Evolutionary conservation across 1,284 basidiomycete species (phyloP).

Genomic region (Jaminaea rosea): DNA sequence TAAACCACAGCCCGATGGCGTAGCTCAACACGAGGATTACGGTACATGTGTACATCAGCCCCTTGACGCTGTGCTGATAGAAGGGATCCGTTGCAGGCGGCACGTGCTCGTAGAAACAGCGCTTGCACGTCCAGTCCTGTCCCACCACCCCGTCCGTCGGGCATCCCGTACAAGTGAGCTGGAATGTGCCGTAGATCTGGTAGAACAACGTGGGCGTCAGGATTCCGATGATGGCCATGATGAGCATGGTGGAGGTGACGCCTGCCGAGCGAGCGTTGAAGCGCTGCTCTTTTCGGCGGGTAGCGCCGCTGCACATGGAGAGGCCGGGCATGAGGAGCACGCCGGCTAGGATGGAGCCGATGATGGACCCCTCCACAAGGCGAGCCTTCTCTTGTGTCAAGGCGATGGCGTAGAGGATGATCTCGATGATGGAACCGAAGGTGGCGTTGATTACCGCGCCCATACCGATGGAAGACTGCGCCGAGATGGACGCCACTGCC

Average conservation of each 20-base stretch:
- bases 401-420: conserved; percentile 84
- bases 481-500: conserved; percentile 97
- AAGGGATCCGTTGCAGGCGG: conserved; percentile 88
- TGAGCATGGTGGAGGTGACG: conserved; percentile 97
- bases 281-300: conserved; percentile 84
- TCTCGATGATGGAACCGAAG: conserved; percentile 96
- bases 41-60: conserved; percentile 89
- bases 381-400: conserved; percentile 80
- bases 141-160: conserved; percentile 50
- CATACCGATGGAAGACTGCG: conserved; percentile 97
- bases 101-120: conserved; percentile 91
- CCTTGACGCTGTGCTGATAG: conserved; percentile 89
- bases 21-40: conserved; percentile 83
- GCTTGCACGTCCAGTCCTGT: conserved; percentile 67
- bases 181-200: conserved; percentile 96
- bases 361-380: conserved; percentile 91
- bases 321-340: conserved; percentile 93
- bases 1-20: conserved; percentile 95
- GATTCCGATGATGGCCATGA: conserved; percentile 98
- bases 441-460: conserved; percentile 99
- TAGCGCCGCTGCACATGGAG: conserved; percentile 91
- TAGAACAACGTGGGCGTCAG: conserved; percentile 95
- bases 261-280: conserved; percentile 98
- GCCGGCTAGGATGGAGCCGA: conserved; percentile 85
- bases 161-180: conserved; percentile 85